Conservation (phyloP, 441 rosid species). For the Euphorbia schlechtendalii region DNA sequence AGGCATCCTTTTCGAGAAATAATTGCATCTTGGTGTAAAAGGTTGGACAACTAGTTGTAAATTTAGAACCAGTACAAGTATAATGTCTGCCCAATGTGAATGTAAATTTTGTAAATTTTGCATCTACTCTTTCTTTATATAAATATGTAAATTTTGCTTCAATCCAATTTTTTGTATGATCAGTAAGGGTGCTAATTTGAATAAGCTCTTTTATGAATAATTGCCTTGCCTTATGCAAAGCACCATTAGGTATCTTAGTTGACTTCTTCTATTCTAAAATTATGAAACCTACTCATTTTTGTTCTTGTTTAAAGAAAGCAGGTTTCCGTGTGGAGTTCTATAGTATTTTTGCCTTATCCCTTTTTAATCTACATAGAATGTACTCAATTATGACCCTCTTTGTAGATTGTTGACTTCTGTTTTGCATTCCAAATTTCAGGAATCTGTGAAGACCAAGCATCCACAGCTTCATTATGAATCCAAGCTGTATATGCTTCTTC, state of each 20-base stretch:
- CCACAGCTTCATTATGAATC: conserved; percentile 99
- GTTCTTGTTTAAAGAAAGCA: not conserved
- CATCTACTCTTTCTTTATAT: too few species aligned
- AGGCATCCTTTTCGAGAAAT: not conserved
- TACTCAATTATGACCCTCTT: not conserved
- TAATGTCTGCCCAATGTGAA: not conserved
- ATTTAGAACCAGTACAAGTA: not conserved
- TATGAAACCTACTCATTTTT: not conserved
- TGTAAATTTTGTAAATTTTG: too few species aligned
- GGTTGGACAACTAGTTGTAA: not conserved
- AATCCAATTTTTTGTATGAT: not conserved
- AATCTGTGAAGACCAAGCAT: conserved; percentile 85
- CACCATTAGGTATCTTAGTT: not conserved
- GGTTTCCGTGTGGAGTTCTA: not conserved
- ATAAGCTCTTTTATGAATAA: not conserved
- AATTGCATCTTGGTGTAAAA: not conserved
- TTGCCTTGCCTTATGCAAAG: not conserved
- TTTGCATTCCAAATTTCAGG: conserved; percentile 37
- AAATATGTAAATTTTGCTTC: not conserved
- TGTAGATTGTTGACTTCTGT: not conserved
- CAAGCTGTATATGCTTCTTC: conserved; percentile 90
- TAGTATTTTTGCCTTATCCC: too few species aligned
- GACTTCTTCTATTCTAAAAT: not conserved
- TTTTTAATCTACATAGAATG: not conserved
- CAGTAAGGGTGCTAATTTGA: not conserved